Base-by-base conservation (phyloP, 2,329 filamentous ascomycete species). In the Coniochaeta pulveracea region DNA sequence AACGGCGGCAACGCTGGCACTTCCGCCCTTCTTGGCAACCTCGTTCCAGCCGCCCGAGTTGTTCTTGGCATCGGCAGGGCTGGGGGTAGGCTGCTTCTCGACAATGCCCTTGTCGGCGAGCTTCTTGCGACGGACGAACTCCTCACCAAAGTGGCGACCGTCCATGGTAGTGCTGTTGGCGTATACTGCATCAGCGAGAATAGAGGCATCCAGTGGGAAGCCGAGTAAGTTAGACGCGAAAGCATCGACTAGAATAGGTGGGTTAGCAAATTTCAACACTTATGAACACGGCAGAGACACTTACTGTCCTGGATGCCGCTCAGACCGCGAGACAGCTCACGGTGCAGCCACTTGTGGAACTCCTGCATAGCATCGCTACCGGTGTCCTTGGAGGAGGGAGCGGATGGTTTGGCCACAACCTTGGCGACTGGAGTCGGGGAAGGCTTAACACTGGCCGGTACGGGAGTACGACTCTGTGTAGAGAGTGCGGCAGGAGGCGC, bases 171-270 rank as follows among this genome's bases (percentile, higher is more conserved):
- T 81, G 2, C 85, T 93, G 52, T 76, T 81, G 37, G 76, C 75
- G 57, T 96, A 94, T 15, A 96, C 81, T 7, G 82, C 82, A 51
- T 96, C 91, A 10, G 85, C 83, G 46, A 98, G 88, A 45, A 96
- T 72, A 39, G 82, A 75, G 10, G 73, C 64, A 37, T 95, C 85
- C 1, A 77, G 64, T 1, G 86, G 86, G 40, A 94, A 76, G 38
- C 72, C 71, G 29, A 84, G 66, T 27, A 96, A 72, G 36, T 75
- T 77, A 35, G 76, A 70, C 34, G 91, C 79, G 52, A 96, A 93
- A 29, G 77, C 74, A 36, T 93, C 80, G 40, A 85, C 85, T 88
- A 44, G 19, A 10, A 27, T 33, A 17, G 8, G 38, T 14, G 10
- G 19, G 31, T 26, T 35, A 26, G 27, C 37, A 38, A 19, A 19